Conservation (phyloP, 2,329 filamentous ascomycete species). For the Parafenestella ontariensis region DNA sequence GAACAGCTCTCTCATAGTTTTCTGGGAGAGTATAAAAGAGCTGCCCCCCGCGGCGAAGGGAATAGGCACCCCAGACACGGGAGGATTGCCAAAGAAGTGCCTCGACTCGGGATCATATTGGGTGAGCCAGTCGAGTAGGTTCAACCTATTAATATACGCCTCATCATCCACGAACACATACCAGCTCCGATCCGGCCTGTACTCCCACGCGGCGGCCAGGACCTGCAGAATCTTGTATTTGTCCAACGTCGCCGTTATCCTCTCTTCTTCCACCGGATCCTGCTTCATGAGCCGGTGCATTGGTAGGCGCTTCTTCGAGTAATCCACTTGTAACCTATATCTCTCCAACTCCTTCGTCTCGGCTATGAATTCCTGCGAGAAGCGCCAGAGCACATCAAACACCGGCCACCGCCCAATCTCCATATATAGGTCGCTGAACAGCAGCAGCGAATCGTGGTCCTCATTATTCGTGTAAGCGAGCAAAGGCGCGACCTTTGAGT, state of each 20-base stretch:
- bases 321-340: slow-evolving; percentile 44
- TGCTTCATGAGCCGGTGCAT: slow-evolving; percentile 26
- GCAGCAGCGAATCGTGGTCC: slow-evolving; percentile 45
- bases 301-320: slow-evolving; percentile 39
- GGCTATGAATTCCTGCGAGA: slow-evolving; percentile 35
- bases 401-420: slow-evolving; percentile 43
- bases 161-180: slow-evolving; percentile 67
- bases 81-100: slow-evolving; percentile 59
- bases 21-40: slow-evolving; percentile 60
- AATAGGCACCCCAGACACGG: slow-evolving; percentile 42
- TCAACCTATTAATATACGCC: slow-evolving; percentile 63
- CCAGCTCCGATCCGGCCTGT: slow-evolving; percentile 60
- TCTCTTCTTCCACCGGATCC: slow-evolving; percentile 28
- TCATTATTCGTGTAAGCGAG: slow-evolving; percentile 33
- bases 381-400: slow-evolving; percentile 47
- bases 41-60: slow-evolving; percentile 61
- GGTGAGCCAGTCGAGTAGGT: slow-evolving; percentile 61
- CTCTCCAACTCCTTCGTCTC: slow-evolving; percentile 45
- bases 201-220: slow-evolving; percentile 43
- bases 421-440: slow-evolving; percentile 50
- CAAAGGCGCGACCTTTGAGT: slow-evolving; percentile 59
- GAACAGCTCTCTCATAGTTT: slow-evolving; percentile 54
- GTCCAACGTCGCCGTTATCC: slow-evolving; percentile 32
- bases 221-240: slow-evolving; percentile 51
- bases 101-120: slow-evolving; percentile 58